Evolutionary conservation across 306 rosid species (phyloP).

Genomic region (Inga laurina): DNA sequence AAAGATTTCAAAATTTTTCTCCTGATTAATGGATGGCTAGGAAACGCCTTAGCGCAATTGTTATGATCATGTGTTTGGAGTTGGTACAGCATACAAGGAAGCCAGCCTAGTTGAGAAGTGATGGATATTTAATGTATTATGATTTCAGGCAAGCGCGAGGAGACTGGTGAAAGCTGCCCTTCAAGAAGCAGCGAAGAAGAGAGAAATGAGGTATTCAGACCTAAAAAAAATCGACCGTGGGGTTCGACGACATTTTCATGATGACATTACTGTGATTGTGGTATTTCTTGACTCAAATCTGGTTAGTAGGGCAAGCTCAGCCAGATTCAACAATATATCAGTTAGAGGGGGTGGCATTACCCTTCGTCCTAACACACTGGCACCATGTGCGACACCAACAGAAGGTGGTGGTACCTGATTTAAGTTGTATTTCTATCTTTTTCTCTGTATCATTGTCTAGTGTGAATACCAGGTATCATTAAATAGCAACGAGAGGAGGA

Average conservation of each 20-base stretch:
- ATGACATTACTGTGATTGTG: slow-evolving; percentile 92
- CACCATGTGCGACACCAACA: slow-evolving; percentile 64
- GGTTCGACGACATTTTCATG: slow-evolving; percentile 98
- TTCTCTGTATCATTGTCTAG: slow-evolving; percentile 57
- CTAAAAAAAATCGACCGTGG: slow-evolving; percentile 94
- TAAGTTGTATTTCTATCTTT: slow-evolving; percentile 35
- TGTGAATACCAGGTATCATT: slow-evolving; percentile 87
- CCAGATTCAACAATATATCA: slow-evolving; percentile 59
- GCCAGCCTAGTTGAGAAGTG: not conserved
- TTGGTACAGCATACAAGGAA: not conserved
- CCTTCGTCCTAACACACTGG: slow-evolving; percentile 73
- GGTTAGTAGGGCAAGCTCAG: slow-evolving; percentile 73
- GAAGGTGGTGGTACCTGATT: slow-evolving; percentile 62
- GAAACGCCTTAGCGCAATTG: not conserved
- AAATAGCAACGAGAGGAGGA: slow-evolving; percentile 49
- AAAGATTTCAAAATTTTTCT: not conserved
- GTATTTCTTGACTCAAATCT: slow-evolving; percentile 81
- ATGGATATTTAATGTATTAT: slow-evolving; percentile 21
- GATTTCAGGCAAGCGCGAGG: slow-evolving; percentile 92
- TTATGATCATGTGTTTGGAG: not conserved
- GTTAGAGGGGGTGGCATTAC: slow-evolving; percentile 84
- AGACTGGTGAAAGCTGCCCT: slow-evolving; percentile 80
- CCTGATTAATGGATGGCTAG: not conserved
- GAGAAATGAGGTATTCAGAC: slow-evolving; percentile 99
- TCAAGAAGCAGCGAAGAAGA: slow-evolving; percentile 86